Base-by-base conservation (phyloP, 805 yeast species). In the Saturnispora sekii region DNA sequence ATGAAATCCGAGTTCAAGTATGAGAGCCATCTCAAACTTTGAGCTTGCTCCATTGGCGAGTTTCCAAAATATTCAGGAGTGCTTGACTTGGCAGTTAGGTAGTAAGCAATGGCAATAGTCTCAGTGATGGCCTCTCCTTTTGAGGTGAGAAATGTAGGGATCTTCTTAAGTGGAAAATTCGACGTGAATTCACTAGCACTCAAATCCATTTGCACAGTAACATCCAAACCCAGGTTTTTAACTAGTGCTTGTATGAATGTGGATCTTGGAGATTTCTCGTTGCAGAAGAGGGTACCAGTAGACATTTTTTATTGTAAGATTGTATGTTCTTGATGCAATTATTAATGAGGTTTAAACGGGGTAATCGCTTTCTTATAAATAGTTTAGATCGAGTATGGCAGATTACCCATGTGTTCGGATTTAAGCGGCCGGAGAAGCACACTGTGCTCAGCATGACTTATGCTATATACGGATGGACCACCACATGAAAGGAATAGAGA, bases 11-110 rank as follows among this genome's bases (percentile, higher is more conserved):
- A 57, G 73, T 80, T 84, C 61, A 79, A 67, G 52, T 83, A 67
- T 2, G 95, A 82, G 61, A 79, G 56, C 95, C 95, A 88, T 66
- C 70, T 77, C 54, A 86, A 61, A 57, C 84, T 69, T 55, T 63
- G 65, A 47, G 83, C 84, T 58, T 74, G 69, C 56, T 84, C 86
- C 48, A 68, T 64, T 52, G 72, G 65, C 61, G 71, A 70, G 61
- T 74, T 73, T 55, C 96, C 96, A 38, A 52, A 50, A 48, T 51
- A 43, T 44, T 55, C 40, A 65, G 74, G 51, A 64, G 67, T 51
- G 4, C 34, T 78, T 31, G 66, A 66, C 29, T 58, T 55, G 6
- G 68, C 56, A 35, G 48, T 44, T 4, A 60, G 31, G 47, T 81
- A 79, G 59, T 69, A 59, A 55, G 71, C 55, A 54, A 82, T 62